These are phyloP conservation scores for Ganoderma lingzhi DNA, from an alignment of 1,284 basidiomycete species.

Conservation along the genomic window DNA sequence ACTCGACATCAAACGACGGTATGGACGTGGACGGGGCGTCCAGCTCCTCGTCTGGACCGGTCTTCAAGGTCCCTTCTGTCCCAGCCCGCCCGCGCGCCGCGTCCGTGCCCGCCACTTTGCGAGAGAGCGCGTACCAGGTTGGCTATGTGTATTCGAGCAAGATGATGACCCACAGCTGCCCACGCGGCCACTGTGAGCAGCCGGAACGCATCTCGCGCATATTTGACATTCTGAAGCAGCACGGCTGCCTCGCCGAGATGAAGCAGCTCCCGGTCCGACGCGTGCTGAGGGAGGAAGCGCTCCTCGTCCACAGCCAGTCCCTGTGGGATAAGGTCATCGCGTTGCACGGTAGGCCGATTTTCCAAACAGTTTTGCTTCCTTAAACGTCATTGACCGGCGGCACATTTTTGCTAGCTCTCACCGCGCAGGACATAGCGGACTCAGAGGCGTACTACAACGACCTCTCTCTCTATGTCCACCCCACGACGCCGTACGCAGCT, in stretches of 20 bases:
- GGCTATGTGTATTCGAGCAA: constrained; percentile 90
- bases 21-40: constrained; percentile 19
- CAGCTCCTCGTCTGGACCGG: neutral
- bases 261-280: constrained; percentile 79
- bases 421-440: constrained; percentile 74
- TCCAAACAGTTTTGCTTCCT: too few relatives aligned
- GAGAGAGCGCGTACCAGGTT: constrained; percentile 44
- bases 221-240: constrained; percentile 68
- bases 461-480: constrained; percentile 92
- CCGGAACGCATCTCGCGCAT: constrained; percentile 90
- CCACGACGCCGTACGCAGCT: constrained; percentile 86
- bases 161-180: constrained; percentile 88
- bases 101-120: constrained; percentile 31
- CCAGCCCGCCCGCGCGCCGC: constrained; percentile 26
- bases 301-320: constrained; percentile 89
- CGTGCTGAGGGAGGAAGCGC: constrained; percentile 80
- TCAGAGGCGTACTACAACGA: constrained; percentile 86
- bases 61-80: constrained; percentile 1
- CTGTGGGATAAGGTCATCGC: constrained; percentile 92
- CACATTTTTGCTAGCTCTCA: constrained; percentile 60
- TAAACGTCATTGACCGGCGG: neutral
- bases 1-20: constrained; percentile 9
- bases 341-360: constrained; percentile 63
- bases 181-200: constrained; percentile 83
- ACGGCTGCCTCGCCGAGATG: constrained; percentile 79